phyloP scores from a whole-genome alignment of 805 yeast species.

The Blastobotrys mokoenaii region DNA sequence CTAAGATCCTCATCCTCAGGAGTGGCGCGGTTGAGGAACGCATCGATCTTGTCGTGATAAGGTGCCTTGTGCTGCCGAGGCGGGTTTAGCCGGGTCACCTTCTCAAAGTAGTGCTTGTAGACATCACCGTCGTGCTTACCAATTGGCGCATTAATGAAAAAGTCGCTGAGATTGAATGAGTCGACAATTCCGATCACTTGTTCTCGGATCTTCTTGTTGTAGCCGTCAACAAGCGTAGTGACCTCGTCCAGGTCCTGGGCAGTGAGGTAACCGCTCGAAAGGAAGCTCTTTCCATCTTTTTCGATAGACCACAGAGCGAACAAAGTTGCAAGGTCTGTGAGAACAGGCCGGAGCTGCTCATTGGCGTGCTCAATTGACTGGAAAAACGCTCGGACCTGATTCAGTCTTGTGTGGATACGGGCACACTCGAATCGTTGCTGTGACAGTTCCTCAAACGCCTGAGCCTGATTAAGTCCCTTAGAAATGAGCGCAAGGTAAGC shows the following conservation, averaged over 20 bases:
- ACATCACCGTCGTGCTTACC: constrained; percentile 79
- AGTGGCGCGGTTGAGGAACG: constrained; percentile 25
- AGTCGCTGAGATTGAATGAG: constrained; percentile 74
- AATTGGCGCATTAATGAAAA: constrained; percentile 70
- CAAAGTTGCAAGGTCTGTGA: constrained; percentile 48
- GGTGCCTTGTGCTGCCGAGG: constrained; percentile 45
- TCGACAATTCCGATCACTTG: constrained; percentile 75
- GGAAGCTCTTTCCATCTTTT: constrained; percentile 60
- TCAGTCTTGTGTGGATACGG: constrained; percentile 31
- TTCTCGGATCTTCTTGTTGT: constrained; percentile 48
- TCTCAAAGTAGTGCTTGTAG: constrained; percentile 64
- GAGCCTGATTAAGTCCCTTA: constrained; percentile 15
- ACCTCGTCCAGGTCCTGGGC: constrained; percentile 39
- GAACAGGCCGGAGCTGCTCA: constrained; percentile 37
- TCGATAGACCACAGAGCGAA: constrained; percentile 64
- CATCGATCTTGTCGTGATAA: constrained; percentile 37
- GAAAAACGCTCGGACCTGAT: constrained; percentile 31
- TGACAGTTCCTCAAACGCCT: constrained; percentile 33
- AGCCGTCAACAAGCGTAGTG: constrained; percentile 35
- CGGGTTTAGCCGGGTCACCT: constrained; percentile 46
- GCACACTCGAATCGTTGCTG: constrained; percentile 35
- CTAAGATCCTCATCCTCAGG: constrained; percentile 18
- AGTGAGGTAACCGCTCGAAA: constrained; percentile 51
- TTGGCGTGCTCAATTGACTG: constrained; percentile 29
- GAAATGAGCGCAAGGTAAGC: constrained; percentile 15